A percentile compares a stretch with the other conserved stretches of the same genome.
Evolutionary conservation across 1,284 basidiomycete genomes (phyloP).

Genomic region (Rhodotorula sp.): DNA sequence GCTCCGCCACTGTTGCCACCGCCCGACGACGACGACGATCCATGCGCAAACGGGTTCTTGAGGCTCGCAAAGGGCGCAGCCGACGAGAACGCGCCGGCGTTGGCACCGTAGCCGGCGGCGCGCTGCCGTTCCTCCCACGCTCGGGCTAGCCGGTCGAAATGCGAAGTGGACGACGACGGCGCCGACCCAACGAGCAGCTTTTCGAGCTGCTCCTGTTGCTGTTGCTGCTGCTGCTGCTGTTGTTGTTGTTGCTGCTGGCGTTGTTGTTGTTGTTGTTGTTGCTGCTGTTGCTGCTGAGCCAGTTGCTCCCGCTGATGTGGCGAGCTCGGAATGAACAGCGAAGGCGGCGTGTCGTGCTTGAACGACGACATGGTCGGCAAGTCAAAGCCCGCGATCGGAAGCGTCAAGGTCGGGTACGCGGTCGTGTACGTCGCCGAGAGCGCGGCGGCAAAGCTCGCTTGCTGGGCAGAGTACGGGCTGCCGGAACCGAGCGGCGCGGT

Average conservation of each 20-base stretch:
- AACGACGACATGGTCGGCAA: conserved; percentile 3
- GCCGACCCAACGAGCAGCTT: neutral
- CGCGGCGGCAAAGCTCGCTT: conserved; percentile 1
- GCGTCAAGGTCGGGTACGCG: conserved; percentile 22
- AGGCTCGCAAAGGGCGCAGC: neutral
- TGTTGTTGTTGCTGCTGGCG: too few relatives aligned
- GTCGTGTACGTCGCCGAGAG: conserved; percentile 23
- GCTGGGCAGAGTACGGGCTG: neutral
- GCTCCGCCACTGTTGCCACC: too few relatives aligned
- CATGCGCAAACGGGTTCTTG: neutral
- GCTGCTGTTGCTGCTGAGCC: neutral
- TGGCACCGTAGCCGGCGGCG: neutral
- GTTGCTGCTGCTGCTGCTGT: neutral
- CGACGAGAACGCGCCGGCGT: neutral
- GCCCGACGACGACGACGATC: neutral
- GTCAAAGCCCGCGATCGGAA: conserved; percentile 19
- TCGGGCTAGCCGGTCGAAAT: conserved; percentile 22
- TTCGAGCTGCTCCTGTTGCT: neutral
- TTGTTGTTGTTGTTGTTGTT: too few relatives aligned
- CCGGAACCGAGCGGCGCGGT: neutral
- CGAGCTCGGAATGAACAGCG: neutral
- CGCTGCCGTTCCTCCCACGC: conserved; percentile 28
- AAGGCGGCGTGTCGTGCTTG: conserved; percentile 13
- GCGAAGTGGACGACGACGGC: neutral
- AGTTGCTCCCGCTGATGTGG: neutral